phyloP scores from a whole-genome alignment of 169 alveolate genomes.

The Plasmodium yoelii region DNA sequence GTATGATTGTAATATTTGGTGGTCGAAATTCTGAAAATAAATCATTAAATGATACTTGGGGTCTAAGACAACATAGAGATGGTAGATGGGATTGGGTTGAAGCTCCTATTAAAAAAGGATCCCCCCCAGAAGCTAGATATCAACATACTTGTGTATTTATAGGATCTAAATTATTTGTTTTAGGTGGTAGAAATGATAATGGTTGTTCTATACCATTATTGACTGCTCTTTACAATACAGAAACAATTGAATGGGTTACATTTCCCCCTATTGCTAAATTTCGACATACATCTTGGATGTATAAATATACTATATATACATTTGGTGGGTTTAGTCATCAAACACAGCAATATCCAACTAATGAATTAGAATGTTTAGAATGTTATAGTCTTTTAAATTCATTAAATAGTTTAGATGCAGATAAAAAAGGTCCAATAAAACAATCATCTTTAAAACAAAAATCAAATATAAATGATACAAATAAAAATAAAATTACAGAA shows the following conservation, averaged over 20 bases:
- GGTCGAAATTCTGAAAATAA: conserved; percentile 96
- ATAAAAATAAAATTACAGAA: conserved; percentile 7
- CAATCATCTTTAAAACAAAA: conserved; percentile 69
- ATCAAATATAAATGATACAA: conserved; percentile 20
- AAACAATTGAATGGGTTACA: conserved; percentile 95
- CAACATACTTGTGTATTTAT: conserved; percentile 92
- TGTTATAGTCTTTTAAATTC: conserved; percentile 77
- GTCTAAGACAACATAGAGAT: conserved; percentile 99
- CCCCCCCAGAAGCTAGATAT: conserved; percentile 93
- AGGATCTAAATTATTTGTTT: conserved; percentile 92
- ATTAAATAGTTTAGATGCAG: conserved; percentile 32
- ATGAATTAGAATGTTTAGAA: conserved; percentile 85
- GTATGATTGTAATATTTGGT: conserved; percentile 99
- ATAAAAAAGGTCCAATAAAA: conserved; percentile 37
- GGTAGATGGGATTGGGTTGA: conserved; percentile 99
- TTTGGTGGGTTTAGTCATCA: conserved; percentile 97
- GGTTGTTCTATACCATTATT: conserved; percentile 90
- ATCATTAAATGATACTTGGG: conserved; percentile 98
- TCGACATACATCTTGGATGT: conserved; percentile 94
- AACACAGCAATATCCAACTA: conserved; percentile 94
- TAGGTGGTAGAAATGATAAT: conserved; percentile 97
- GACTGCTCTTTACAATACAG: conserved; percentile 96
- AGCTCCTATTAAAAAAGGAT: conserved; percentile 95
- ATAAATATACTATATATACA: conserved; percentile 90
- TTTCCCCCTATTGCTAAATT: conserved; percentile 92